A percentile compares a stretch with the other conserved stretches of the same genome.
Evolutionary conservation across 2,329 filamentous ascomycete species (phyloP).

Genomic region (Seiridium cupressi): DNA sequence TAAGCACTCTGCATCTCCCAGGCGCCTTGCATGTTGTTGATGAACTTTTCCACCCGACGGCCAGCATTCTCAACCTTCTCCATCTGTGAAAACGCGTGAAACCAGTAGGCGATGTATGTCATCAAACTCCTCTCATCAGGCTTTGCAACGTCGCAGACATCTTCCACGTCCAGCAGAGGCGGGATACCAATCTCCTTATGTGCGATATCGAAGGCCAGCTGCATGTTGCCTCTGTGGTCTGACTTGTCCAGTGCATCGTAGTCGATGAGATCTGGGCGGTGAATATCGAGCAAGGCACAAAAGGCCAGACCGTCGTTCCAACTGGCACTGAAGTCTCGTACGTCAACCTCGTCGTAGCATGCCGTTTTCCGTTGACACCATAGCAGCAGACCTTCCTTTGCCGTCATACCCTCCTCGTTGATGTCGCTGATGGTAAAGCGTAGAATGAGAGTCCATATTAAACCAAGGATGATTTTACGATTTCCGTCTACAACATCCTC

Average conservation of each 20-base stretch:
- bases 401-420: conserved; percentile 95
- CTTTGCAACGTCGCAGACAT: conserved; percentile 94
- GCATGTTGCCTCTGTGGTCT: conserved; percentile 96
- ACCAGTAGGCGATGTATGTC: conserved; percentile 99
- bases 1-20: conserved; percentile 99
- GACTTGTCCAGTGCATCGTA: conserved; percentile 92
- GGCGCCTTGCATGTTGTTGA: conserved; percentile 97
- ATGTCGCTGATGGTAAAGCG: conserved; percentile 99
- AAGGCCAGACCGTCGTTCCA: conserved; percentile 99
- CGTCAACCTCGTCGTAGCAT: conserved; percentile 95
- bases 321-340: conserved; percentile 89
- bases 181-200: conserved; percentile 96
- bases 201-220: conserved; percentile 94
- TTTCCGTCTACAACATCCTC: conserved; percentile 99
- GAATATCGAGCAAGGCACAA: conserved; percentile 93
- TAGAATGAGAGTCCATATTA: conserved; percentile 98
- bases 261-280: conserved; percentile 94
- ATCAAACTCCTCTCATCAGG: conserved; percentile 96
- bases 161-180: conserved; percentile 91
- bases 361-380: conserved; percentile 99
- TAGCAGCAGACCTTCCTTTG: conserved; percentile 88
- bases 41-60: conserved; percentile 94
- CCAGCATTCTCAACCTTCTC: conserved; percentile 98
- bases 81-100: conserved; percentile 99
- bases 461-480: conserved; percentile 90